A percentile compares a stretch with the other conserved stretches of the same genome.
phyloP scores from a whole-genome alignment of 371 early-diverging fungal species.

The Umbelopsis sp. region DNA sequence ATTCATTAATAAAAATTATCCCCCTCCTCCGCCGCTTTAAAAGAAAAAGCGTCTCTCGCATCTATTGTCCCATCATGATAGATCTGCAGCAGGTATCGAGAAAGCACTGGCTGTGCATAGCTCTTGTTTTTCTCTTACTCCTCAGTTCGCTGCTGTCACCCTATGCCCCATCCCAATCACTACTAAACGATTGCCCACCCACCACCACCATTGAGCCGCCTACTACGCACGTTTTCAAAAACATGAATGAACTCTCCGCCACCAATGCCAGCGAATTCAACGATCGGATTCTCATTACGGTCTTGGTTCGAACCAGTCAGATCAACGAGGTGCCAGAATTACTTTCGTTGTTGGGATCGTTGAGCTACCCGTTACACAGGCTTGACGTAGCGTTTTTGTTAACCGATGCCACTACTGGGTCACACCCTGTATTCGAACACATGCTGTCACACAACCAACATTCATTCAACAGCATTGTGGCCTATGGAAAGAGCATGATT shows the following conservation, averaged over 20 bases:
- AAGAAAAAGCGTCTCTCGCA: not conserved
- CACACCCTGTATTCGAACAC: not conserved
- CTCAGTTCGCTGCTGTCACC: not conserved
- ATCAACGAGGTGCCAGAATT: not conserved
- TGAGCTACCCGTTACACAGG: constrained; percentile 4
- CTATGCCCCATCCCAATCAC: not conserved
- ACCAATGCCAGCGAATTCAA: not conserved
- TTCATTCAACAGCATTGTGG: not conserved
- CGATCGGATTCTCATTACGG: not conserved
- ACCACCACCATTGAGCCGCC: not conserved
- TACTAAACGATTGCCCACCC: not conserved
- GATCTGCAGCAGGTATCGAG: not conserved
- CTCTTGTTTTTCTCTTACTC: not conserved
- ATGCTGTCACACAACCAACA: not conserved
- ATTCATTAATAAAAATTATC: not conserved
- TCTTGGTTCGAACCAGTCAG: not conserved
- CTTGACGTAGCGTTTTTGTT: not conserved
- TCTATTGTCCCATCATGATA: not conserved
- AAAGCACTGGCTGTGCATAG: not conserved
- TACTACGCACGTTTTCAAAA: not conserved
- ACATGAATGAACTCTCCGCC: not conserved
- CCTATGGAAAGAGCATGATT: not conserved
- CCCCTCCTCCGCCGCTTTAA: not conserved
- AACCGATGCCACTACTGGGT: not conserved
- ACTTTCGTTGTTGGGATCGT: not conserved